Evolutionary conservation across 2,329 filamentous ascomycete genomes (phyloP).

Genomic region (Aureobasidium leucospermi): DNA sequence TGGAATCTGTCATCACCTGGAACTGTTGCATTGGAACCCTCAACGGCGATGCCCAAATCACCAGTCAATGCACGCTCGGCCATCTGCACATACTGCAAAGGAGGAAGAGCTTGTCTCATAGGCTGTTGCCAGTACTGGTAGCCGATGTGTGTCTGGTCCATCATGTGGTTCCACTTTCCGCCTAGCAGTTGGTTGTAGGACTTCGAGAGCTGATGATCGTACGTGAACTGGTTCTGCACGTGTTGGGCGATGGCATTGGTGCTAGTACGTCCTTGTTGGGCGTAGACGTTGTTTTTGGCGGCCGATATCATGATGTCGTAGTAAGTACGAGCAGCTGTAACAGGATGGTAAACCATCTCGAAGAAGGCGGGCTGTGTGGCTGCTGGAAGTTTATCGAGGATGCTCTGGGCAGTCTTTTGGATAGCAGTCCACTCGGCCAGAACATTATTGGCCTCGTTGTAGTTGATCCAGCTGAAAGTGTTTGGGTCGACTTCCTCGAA

Average conservation of each 20-base stretch:
- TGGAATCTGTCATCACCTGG: slow-evolving; percentile 61
- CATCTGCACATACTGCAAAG: slow-evolving; percentile 53
- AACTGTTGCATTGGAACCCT: slow-evolving; percentile 59
- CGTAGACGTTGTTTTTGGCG: slow-evolving; percentile 49
- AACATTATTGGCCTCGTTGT: slow-evolving; percentile 55
- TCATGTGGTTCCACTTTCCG: slow-evolving; percentile 58
- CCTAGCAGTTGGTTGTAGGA: slow-evolving; percentile 51
- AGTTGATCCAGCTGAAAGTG: slow-evolving; percentile 56
- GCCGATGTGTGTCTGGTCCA: slow-evolving; percentile 49
- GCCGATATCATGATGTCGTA: slow-evolving; percentile 47
- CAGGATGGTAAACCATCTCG: slow-evolving; percentile 54
- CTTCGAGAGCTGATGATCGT: slow-evolving; percentile 49
- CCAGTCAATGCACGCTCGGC: slow-evolving; percentile 53
- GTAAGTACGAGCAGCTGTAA: slow-evolving; percentile 50
- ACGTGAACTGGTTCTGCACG: slow-evolving; percentile 48
- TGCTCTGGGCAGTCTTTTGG: slow-evolving; percentile 45
- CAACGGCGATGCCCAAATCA: slow-evolving; percentile 55
- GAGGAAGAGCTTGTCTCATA: slow-evolving; percentile 61
- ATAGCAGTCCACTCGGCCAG: slow-evolving; percentile 50
- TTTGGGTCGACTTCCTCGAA: slow-evolving; percentile 54
- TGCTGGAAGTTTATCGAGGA: slow-evolving; percentile 48
- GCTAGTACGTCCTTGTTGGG: slow-evolving; percentile 48
- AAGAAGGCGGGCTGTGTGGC: slow-evolving; percentile 53
- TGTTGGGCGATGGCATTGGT: slow-evolving; percentile 49
- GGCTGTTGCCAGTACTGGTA: slow-evolving; percentile 49